phyloP scores from a whole-genome alignment of 2,329 filamentous ascomycete species.

The Tolypocladium album region DNA sequence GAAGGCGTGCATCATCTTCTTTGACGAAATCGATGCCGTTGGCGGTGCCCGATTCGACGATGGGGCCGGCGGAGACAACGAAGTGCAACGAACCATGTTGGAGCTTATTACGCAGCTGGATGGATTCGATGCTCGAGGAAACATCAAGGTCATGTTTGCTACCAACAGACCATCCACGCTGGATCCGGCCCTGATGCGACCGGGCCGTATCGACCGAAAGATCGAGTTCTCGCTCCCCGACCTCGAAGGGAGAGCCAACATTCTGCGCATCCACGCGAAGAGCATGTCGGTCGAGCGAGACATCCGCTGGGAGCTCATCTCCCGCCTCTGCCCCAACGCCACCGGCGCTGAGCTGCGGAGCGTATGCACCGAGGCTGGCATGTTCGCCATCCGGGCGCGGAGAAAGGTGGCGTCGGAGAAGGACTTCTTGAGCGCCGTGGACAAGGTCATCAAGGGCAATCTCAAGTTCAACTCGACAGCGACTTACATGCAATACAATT shows the following conservation, averaged over 20 bases:
- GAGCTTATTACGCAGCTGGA: constrained; percentile 95
- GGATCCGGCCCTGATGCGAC: constrained; percentile 94
- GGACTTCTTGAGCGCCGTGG: constrained; percentile 93
- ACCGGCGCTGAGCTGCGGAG: constrained; percentile 93
- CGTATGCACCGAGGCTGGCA: constrained; percentile 95
- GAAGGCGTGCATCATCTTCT: constrained; percentile 99
- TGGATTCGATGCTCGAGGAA: constrained; percentile 90
- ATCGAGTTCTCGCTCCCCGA: constrained; percentile 98
- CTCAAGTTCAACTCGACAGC: constrained; percentile 99
- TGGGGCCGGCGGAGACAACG: constrained; percentile 91
- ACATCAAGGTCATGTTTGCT: constrained; percentile 99
- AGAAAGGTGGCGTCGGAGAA: constrained; percentile 98
- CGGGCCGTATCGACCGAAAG: constrained; percentile 95
- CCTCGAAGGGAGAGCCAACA: constrained; percentile 94
- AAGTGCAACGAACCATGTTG: constrained; percentile 96
- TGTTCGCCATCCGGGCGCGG: constrained; percentile 91
- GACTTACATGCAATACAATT: constrained; percentile 99
- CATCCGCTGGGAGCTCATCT: constrained; percentile 98
- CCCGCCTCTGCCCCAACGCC: constrained; percentile 89
- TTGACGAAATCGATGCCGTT: constrained; percentile 91
- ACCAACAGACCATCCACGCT: constrained; percentile 94
- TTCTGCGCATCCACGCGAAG: constrained; percentile 96
- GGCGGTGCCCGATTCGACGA: constrained; percentile 95
- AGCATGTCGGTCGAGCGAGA: constrained; percentile 99
- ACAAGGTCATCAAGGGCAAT: constrained; percentile 99